Evolutionary conservation across 2,329 filamentous ascomycete genomes (phyloP), one percentile per base, ranked within the genome.

Genomic region (Colletotrichum orchidophilum): DNA sequence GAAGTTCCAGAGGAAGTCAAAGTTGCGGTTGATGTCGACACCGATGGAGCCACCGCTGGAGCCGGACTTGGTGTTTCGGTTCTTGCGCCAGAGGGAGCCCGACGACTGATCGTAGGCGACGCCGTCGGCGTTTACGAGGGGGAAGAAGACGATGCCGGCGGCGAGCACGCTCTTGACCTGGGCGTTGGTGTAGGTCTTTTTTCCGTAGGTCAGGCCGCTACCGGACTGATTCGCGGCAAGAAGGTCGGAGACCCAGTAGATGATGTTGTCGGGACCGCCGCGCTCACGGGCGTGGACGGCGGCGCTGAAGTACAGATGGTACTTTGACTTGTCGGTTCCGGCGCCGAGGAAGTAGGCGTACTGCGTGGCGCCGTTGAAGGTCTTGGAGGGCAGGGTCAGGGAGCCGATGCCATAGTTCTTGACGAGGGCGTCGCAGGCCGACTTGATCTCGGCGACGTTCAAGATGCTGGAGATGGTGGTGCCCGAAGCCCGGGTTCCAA

Each of bases 221-320:
- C 83, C 81, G 39, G 83, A 79, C 74, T 85, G 83, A 73, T 86
- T 82, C 21, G 88, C 88, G 57, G 84, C 83, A 3, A 91, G 82
- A 4, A 91, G 81, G 75, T 91, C 88, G 0, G 87, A 80, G 33
- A 90, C 81, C 79, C 88, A 90, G 81, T 89, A 89, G 53, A 90
- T 78, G 15, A 90, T 80, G 70, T 86, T 82, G 75, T 91, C 88
- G 0, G 88, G 83, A 0, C 84, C 86, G 29, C 88, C 88, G 11
- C 88, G 85, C 78, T 91, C 88, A 27, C 88, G 86, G 9, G 88
- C 86, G 74, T 90, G 88, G 57, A 90, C 84, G 29, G 82, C 87
- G 52, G 84, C 84, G 70, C 86, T 86, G 67, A 91, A 78, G 75
- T 87, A 87, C 31, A 88, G 83, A 42, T 84, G 82, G 74, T 87